Evolutionary conservation across 805 yeast genomes (phyloP), one percentile per base, ranked within the genome.

Genomic region (Metschnikowia santaceciliae): DNA sequence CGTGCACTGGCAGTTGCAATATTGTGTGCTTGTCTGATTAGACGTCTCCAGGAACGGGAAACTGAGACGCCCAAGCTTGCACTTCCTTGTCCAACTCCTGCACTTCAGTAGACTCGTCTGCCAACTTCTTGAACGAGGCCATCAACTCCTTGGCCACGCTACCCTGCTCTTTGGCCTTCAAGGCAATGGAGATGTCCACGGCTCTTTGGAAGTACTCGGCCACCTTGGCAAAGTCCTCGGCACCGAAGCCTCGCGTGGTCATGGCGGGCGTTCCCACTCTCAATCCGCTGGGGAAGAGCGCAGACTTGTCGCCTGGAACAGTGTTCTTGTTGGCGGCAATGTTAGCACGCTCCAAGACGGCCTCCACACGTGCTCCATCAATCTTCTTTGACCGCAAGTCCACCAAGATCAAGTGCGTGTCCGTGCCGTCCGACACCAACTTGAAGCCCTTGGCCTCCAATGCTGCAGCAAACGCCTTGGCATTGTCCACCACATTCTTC

Each of bases 261-360:
- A 92, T 92, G 44, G 98, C 98, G 52, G 99, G 99, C 15, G 98
- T 88, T 62, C 99, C 99, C 54, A 92, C 86, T 77, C 99, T 87
- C 58, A 92, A 77, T 62, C 99, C 99, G 54, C 95, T 89, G 64
- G 99, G 99, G 68, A 88, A 90, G 54, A 92, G 78, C 33, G 99
- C 99, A 42, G 96, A 88, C 71, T 83, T 86, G 73, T 92, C 99
- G 63, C 96, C 96, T 54, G 97, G 97, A 59, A 92, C 88, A 46
- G 98, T 86, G 79, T 92, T 92, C 74, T 92, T 92, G 78, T 92
- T 92, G 58, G 91, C 87, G 45, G 98, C 97, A 69, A 92, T 90
- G 78, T 91, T 91, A 63, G 87, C 82, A 63, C 83, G 83, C 74
- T 92, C 97, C 62, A 90, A 82, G 38, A 90, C 86, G 43, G 90